Evolutionary conservation across 495 filamentous ascomycete genomes (phyloP).

Genomic region (Podospora pseudopauciseta): DNA sequence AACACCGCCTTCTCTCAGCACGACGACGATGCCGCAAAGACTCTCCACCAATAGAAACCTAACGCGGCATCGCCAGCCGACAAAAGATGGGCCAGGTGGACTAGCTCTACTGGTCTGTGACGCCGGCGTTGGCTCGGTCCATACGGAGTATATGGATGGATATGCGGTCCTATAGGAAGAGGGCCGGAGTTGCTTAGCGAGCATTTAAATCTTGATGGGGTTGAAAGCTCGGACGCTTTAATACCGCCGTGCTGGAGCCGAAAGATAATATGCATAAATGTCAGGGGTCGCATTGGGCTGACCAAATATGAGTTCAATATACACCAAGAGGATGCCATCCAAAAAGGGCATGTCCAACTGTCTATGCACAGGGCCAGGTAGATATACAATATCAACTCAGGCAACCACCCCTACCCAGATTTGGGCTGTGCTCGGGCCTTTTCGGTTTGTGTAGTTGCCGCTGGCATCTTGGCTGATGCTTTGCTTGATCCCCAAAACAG

Average conservation of each 20-base stretch:
- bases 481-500: neutral
- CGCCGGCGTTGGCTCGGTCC: neutral
- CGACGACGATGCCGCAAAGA: neutral
- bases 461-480: neutral
- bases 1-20: neutral
- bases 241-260: constrained; percentile 1
- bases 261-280: neutral
- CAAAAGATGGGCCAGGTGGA: neutral
- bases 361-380: neutral
- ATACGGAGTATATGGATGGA: neutral
- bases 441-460: neutral
- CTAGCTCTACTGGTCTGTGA: neutral
- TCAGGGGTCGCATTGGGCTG: neutral
- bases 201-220: neutral
- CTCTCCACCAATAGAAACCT: neutral
- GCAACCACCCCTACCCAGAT: neutral
- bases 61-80: neutral
- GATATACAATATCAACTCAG: neutral
- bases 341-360: neutral
- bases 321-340: neutral
- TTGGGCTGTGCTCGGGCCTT: neutral
- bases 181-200: neutral
- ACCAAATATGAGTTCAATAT: neutral
- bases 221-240: neutral
- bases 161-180: neutral